Base-by-base conservation (phyloP, 2,329 filamentous ascomycete species). In the Tolypocladium sp. region DNA sequence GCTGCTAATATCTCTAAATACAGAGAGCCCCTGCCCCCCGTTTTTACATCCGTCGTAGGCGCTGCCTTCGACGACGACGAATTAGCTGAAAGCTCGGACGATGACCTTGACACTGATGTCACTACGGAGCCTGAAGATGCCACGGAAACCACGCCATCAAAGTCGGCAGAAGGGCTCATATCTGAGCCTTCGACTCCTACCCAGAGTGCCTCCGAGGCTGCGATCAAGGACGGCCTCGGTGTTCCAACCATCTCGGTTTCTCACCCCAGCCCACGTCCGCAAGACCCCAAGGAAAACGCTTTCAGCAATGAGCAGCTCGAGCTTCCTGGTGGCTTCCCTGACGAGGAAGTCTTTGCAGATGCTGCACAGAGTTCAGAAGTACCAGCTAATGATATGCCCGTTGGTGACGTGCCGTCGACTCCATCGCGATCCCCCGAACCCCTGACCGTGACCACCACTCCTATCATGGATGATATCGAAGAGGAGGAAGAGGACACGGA, bases 11-110 rank as follows among this genome's bases (percentile, higher is more conserved):
- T 79, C 15, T 82, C 81, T 9, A 79, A 79, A 64, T 79, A 79
- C 62, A 77, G 82, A 57, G 83, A 89, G 62, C 88, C 90, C 20
- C 70, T 91, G 40, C 86, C 89, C 5, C 87, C 87, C 1, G 81
- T 90, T 20, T 85, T 90, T 15, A 88, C 87, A 0, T 86, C 86
- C 1, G 81, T 88, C 22, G 87, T 92, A 67, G 84, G 82, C 12
- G 81, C 74, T 58, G 86, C 83, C 1, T 86, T 89, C 63, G 73
- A 78, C 17, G 73, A 78, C 20, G 89, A 86, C 17, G 84, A 88
- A 60, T 83, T 79, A 53, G 57, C 60, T 5, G 58, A 66, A 35
- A 70, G 65, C 46, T 73, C 72, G 0, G 73, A 73, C 35, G 69
- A 73, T 52, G 71, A 73, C 25, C 58, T 62, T 22, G 63, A 65